These are phyloP conservation scores for Haplosporangium sp. DNA, from an alignment of 371 early-diverging fungal genomes.

Conservation along the genomic window DNA sequence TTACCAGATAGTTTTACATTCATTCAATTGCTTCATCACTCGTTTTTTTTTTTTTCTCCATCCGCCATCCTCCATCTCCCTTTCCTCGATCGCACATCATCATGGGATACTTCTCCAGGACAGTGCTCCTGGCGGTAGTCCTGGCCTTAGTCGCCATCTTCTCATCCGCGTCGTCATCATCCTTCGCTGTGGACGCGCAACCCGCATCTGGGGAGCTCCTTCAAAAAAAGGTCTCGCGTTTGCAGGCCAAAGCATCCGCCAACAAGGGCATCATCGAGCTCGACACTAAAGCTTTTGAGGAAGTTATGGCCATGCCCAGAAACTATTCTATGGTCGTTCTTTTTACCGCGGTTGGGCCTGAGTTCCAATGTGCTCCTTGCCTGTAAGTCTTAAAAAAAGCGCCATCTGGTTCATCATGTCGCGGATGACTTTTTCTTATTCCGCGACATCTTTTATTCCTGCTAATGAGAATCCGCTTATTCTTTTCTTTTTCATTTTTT, in stretches of 20 bases:
- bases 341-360: slow-evolving; percentile 78
- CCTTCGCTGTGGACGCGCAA: slow-evolving; percentile 21
- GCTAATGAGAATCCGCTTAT: neutral
- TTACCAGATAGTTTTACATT: too few relatives aligned
- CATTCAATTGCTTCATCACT: too few relatives aligned
- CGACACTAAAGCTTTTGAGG: slow-evolving; percentile 68
- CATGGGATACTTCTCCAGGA: slow-evolving; percentile 42
- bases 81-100: slow-evolving; percentile 1
- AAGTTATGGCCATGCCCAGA: slow-evolving; percentile 77
- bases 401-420: neutral
- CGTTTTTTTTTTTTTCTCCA: too few relatives aligned
- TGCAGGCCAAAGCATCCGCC: slow-evolving; percentile 56
- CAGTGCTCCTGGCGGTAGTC: slow-evolving; percentile 20
- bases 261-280: slow-evolving; percentile 68
- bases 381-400: slow-evolving; percentile 59
- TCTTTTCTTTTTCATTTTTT: neutral
- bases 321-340: slow-evolving; percentile 82
- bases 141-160: slow-evolving; percentile 29
- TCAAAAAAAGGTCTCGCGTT: slow-evolving; percentile 41
- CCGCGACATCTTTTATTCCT: neutral
- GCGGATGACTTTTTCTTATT: neutral
- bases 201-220: slow-evolving; percentile 21
- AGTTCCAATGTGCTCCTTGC: slow-evolving; percentile 81
- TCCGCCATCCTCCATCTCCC: neutral
- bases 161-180: slow-evolving; percentile 16